These are phyloP conservation scores for Sphagnum magellanicum DNA, from an alignment of 228 moss, liverwort and hornwort species.

Conservation along the genomic window DNA sequence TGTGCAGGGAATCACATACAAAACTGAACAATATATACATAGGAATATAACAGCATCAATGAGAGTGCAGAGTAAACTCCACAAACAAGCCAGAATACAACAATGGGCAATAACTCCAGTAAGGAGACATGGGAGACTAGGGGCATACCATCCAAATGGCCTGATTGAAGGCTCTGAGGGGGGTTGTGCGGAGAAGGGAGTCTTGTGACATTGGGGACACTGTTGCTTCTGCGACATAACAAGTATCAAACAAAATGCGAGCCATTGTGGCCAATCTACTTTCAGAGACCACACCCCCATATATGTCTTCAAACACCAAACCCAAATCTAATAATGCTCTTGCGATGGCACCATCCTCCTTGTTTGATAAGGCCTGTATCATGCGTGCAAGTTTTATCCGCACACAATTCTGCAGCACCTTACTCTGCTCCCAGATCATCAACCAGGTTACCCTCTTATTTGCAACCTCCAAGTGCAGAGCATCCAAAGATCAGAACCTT, in stretches of 20 bases:
- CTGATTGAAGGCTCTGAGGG: conserved; percentile 91
- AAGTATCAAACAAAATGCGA: conserved; percentile 89
- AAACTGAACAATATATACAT: too few species aligned
- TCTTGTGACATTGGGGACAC: conserved; percentile 93
- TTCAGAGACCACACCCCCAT: conserved; percentile 74
- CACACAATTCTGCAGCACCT: conserved; percentile 65
- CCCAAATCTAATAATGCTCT: conserved; percentile 63
- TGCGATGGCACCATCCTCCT: conserved; percentile 65
- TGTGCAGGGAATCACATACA: too few species aligned
- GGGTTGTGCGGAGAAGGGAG: conserved; percentile 73
- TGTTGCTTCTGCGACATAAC: conserved; percentile 91
- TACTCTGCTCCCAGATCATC: conserved; percentile 43
- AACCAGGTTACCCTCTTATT: background rate
- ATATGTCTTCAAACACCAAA: conserved; percentile 72
- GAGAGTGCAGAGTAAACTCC: too few species aligned
- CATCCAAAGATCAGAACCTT: background rate
- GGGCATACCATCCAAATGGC: conserved; percentile 83
- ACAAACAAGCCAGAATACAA: too few species aligned
- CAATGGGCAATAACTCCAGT: too few species aligned
- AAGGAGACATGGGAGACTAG: too few species aligned
- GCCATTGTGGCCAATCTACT: conserved; percentile 85
- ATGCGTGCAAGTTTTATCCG: conserved; percentile 71
- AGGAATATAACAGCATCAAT: too few species aligned
- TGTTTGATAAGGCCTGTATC: conserved; percentile 62
- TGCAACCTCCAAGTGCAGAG: background rate